Conservation (phyloP, 257 asterid species). For the Nicotiana noctiflora region DNA sequence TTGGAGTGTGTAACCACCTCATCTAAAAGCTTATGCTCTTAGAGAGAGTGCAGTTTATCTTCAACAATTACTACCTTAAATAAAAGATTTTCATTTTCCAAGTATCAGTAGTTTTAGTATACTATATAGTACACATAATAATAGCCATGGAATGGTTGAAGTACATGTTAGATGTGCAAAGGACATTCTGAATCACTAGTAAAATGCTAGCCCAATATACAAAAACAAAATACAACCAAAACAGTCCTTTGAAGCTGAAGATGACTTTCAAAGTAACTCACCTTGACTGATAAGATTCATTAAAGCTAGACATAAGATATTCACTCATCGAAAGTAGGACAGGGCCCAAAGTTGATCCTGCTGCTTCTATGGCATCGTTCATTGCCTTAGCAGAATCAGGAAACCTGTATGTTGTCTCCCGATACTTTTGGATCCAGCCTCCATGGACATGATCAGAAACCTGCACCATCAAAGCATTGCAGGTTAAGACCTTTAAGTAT, state of each 20-base stretch:
- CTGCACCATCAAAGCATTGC: slow-evolving; percentile 28
- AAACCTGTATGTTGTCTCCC: slow-evolving; percentile 50
- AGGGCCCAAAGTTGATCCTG: slow-evolving; percentile 85
- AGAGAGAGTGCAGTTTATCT: too few relatives aligned
- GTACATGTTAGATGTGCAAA: background rate
- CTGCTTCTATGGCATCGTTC: slow-evolving; percentile 78
- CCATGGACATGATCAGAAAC: slow-evolving; percentile 75
- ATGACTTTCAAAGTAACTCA: slow-evolving; percentile 20
- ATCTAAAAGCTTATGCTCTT: too few relatives aligned
- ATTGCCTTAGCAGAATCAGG: slow-evolving; percentile 65
- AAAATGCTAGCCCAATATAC: background rate
- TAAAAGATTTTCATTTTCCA: too few relatives aligned
- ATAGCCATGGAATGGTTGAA: background rate
- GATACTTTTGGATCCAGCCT: slow-evolving; percentile 87
- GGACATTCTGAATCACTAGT: background rate
- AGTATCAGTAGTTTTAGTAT: too few relatives aligned
- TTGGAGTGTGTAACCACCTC: too few relatives aligned
- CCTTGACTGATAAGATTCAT: slow-evolving; percentile 96
- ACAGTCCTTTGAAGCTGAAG: background rate
- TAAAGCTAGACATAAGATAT: slow-evolving; percentile 89
- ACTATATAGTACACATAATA: background rate
- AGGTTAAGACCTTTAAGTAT: slow-evolving; percentile 10
- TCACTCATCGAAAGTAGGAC: slow-evolving; percentile 86
- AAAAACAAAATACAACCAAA: background rate
- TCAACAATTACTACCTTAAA: too few relatives aligned